Evolutionary conservation across 768 basidiomycete genomes (phyloP), one percentile per base, ranked within the genome.

Genomic region (Collybia mongolica): DNA sequence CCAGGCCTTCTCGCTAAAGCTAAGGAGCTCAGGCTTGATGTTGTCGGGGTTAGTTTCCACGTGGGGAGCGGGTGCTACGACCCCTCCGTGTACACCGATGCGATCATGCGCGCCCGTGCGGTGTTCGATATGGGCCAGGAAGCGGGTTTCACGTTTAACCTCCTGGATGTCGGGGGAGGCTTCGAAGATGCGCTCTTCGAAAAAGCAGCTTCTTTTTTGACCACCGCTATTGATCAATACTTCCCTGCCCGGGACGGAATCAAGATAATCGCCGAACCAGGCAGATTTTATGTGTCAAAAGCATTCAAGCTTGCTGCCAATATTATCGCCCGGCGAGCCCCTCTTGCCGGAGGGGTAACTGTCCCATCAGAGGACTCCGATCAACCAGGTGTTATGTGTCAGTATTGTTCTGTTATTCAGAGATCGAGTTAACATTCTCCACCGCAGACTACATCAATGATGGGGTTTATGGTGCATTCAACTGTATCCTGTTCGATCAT

Each of bases 61-160:
- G 97, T 98, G 40, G 97, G 97, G 4, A 93, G 90, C 56, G 97
- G 97, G 2, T 96, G 93, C 70, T 97, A 93, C 65, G 95, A 98
- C 68, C 85, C 95, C 17, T 73, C 81, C 17, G 88, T 90, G 22
- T 99, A 95, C 64, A 82, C 81, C 35, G 95, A 97, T 66, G 97
- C 97, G 22, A 80, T 98, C 54, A 79, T 70, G 69, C 88, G 92
- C 14, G 89, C 95, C 2, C 82, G 84, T 11, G 68, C 75, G 6
- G 93, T 87, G 17, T 99, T 98, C 67, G 86, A 92, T 51, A 91
- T 97, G 83, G 97, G 84, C 29, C 70, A 72, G 45, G 82, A 82
- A 40, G 83, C 75, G 6, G 97, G 97, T 2, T 98, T 89, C 69
- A 65, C 71, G 12, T 96, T 98, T 65, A 81, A 68, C 42, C 68